A percentile compares a stretch with the other conserved stretches of the same genome.
Evolutionary conservation across 305 asterid species (phyloP).

Genomic region (Salvia sclarea): DNA sequence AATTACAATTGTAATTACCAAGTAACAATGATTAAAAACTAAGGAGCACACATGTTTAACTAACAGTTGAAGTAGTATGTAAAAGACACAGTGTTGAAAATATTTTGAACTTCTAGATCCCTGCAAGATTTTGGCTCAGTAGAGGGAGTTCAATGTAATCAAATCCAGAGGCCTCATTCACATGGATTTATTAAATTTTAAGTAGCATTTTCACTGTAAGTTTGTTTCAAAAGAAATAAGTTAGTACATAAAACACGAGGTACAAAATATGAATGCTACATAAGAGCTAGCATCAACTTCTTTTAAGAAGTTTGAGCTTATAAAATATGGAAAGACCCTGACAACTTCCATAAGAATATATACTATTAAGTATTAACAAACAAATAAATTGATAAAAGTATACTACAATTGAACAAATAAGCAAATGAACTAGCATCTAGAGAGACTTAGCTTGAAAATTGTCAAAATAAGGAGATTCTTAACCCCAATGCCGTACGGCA

Average conservation of each 20-base stretch:
- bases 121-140: not conserved
- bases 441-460: not conserved
- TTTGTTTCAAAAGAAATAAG: not conserved
- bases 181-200: not conserved
- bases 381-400: not conserved
- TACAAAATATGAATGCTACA: slow-evolving; percentile 1
- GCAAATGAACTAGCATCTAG: not conserved
- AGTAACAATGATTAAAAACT: not conserved
- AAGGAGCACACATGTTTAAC: not conserved
- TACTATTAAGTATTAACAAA: not conserved
- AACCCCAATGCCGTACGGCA: not conserved
- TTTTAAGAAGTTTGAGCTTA: not conserved
- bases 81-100: not conserved
- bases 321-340: not conserved
- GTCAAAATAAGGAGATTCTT: not conserved
- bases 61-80: too few species aligned
- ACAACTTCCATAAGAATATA: not conserved
- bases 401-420: not conserved
- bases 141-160: slow-evolving; percentile 21
- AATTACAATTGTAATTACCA: slow-evolving; percentile 10
- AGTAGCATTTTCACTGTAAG: not conserved
- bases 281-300: not conserved
- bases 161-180: slow-evolving; percentile 1
- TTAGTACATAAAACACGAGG: slow-evolving; percentile 7
- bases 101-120: not conserved